Evolutionary conservation across 441 rosid species (phyloP).

Genomic region (California macrophylla): DNA sequence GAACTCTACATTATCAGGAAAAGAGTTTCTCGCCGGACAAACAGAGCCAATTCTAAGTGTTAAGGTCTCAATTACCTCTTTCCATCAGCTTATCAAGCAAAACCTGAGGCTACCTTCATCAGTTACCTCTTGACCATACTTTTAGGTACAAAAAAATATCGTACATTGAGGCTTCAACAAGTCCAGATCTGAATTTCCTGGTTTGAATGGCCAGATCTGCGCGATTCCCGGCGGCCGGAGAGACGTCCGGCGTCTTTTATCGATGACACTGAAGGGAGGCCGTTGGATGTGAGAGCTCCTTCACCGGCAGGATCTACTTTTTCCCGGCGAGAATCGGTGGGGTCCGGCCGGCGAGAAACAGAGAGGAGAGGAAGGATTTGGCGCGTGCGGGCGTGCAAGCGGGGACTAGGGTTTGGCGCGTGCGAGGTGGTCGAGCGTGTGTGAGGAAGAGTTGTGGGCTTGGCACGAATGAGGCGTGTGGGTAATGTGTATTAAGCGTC

Average conservation of each 20-base stretch:
- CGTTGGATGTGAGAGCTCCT: conserved; percentile 8
- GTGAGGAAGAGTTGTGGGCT: conserved; percentile 35
- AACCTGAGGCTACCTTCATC: conserved; percentile 15
- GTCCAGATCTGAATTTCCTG: conserved; percentile 3
- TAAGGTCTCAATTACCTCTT: conserved; percentile 17
- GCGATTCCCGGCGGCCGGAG: neutral
- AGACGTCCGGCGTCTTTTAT: neutral
- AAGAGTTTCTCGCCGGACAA: neutral
- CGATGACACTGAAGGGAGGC: conserved; percentile 13
- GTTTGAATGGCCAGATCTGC: neutral
- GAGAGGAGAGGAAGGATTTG: conserved; percentile 6
- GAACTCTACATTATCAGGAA: neutral
- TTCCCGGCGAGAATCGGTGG: conserved; percentile 29
- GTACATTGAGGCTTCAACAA: conserved; percentile 6
- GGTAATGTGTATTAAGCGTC: conserved; percentile 15
- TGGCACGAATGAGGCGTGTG: conserved; percentile 74
- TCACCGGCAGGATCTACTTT: neutral
- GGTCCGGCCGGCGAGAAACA: conserved; percentile 24
- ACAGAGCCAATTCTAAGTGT: neutral
- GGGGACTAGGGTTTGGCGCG: conserved; percentile 57
- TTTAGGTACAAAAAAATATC: neutral
- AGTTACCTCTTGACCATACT: neutral
- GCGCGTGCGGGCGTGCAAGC: conserved; percentile 36
- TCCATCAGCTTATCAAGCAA: conserved; percentile 18
- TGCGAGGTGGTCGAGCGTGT: conserved; percentile 78